Conservation (phyloP, 495 filamentous ascomycete genomes). For the Penicillium lividum region DNA sequence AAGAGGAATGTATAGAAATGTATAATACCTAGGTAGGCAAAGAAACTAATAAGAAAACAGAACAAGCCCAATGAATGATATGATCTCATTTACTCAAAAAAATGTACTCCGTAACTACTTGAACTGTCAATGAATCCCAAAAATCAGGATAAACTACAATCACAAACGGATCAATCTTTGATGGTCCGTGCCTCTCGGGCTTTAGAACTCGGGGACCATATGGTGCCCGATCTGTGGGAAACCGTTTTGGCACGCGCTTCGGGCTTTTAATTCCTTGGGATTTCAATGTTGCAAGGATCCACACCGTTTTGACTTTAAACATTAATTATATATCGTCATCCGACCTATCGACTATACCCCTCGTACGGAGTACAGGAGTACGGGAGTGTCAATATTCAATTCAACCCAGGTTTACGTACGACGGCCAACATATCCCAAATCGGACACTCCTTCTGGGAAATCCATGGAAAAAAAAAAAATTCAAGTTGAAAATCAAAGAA, state of each 20-base stretch:
- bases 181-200: constrained; percentile 25
- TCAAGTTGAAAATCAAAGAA: too few species aligned
- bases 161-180: constrained; percentile 8
- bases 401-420: neutral
- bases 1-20: too few species aligned
- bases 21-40: too few species aligned
- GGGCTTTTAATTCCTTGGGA: neutral
- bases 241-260: constrained; percentile 21
- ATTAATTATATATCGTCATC: neutral
- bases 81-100: too few species aligned
- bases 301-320: constrained; percentile 12
- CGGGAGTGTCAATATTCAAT: neutral
- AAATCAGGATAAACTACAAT: constrained; percentile 2
- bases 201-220: constrained; percentile 33
- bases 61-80: too few species aligned
- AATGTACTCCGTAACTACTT: too few species aligned
- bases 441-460: neutral
- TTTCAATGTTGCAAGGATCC: constrained; percentile 10
- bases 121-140: neutral
- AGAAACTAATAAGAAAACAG: too few species aligned
- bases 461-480: neutral
- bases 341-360: neutral
- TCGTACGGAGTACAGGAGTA: neutral
- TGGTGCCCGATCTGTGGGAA: constrained; percentile 33
- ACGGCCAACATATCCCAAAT: neutral